These are phyloP conservation scores for Davidsoniella australis DNA, from an alignment of 2,329 filamentous ascomycete genomes.

Conservation along the genomic window DNA sequence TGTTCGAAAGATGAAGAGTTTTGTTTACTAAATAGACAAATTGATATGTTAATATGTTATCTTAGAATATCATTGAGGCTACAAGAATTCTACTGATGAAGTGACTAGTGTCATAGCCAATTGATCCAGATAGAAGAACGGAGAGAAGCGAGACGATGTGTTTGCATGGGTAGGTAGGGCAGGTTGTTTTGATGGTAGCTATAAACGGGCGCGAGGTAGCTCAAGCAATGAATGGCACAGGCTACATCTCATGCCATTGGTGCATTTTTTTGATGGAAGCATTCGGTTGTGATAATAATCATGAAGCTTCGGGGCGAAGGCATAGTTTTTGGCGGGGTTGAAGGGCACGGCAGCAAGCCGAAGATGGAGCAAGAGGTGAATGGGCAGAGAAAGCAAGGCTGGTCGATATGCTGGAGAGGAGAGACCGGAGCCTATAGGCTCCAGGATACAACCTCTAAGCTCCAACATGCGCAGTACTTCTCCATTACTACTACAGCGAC, in stretches of 20 bases:
- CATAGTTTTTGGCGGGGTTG: background rate
- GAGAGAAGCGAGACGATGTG: background rate
- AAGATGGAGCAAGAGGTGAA: background rate
- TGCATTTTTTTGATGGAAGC: too few relatives aligned
- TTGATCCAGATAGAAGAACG: background rate
- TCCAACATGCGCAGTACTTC: too few relatives aligned
- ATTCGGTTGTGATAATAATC: background rate
- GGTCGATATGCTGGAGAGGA: background rate
- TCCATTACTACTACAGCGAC: too few relatives aligned
- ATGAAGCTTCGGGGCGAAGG: background rate
- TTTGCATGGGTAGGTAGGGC: background rate
- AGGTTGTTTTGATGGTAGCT: background rate
- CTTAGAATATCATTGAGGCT: too few relatives aligned
- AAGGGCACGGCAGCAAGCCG: background rate
- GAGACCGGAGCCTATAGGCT: background rate
- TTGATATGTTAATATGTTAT: constrained; percentile 13
- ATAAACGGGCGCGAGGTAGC: background rate
- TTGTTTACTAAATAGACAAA: constrained; percentile 5
- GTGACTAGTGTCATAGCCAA: background rate
- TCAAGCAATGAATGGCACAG: too few relatives aligned
- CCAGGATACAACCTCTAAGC: too few relatives aligned
- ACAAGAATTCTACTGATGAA: background rate
- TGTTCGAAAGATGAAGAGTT: constrained; percentile 8
- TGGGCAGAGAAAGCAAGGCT: constrained; percentile 10
- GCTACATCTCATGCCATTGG: too few relatives aligned